These are phyloP conservation scores for Debaryomyces nepalensis DNA, from an alignment of 1,139 yeast genomes.

Conservation along the genomic window DNA sequence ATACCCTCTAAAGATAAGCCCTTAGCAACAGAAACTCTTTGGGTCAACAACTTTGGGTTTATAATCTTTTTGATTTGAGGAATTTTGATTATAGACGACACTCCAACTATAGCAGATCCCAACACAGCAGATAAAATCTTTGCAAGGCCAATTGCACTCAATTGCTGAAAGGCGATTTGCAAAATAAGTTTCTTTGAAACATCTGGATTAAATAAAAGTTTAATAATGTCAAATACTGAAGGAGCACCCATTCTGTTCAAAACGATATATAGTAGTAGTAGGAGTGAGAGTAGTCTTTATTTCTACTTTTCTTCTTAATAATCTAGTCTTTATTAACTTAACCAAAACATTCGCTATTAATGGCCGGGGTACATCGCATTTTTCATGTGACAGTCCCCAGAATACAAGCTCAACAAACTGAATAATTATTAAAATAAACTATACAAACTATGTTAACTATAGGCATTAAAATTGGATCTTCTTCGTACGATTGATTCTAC, in stretches of 20 bases:
- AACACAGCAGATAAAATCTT: constrained; percentile 40
- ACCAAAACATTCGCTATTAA: too few species aligned
- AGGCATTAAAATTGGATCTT: constrained; percentile 8
- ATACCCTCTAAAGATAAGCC: constrained; percentile 47
- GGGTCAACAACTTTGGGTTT: constrained; percentile 32
- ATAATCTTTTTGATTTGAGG: constrained; percentile 49
- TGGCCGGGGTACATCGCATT: not conserved
- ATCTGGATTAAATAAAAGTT: constrained; percentile 44
- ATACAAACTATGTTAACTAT: constrained; percentile 3
- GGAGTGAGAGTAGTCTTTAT: too few species aligned
- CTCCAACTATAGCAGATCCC: constrained; percentile 44
- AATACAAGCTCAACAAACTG: too few species aligned
- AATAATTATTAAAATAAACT: constrained; percentile 5
- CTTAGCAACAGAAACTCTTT: constrained; percentile 37
- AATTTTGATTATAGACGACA: constrained; percentile 45
- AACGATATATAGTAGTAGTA: not conserved
- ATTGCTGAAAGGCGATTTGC: constrained; percentile 44
- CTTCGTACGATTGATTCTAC: constrained; percentile 27
- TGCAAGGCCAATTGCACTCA: constrained; percentile 42
- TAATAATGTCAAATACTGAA: constrained; percentile 32
- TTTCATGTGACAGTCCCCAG: constrained; percentile 1
- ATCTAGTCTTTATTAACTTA: too few species aligned
- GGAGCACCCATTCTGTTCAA: constrained; percentile 22
- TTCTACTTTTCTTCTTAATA: too few species aligned
- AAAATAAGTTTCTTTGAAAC: constrained; percentile 46